A percentile compares a stretch with the other conserved stretches of the same genome.
Evolutionary conservation across 2,329 filamentous ascomycete species (phyloP).

Genomic region (Mycogone perniciosa): DNA sequence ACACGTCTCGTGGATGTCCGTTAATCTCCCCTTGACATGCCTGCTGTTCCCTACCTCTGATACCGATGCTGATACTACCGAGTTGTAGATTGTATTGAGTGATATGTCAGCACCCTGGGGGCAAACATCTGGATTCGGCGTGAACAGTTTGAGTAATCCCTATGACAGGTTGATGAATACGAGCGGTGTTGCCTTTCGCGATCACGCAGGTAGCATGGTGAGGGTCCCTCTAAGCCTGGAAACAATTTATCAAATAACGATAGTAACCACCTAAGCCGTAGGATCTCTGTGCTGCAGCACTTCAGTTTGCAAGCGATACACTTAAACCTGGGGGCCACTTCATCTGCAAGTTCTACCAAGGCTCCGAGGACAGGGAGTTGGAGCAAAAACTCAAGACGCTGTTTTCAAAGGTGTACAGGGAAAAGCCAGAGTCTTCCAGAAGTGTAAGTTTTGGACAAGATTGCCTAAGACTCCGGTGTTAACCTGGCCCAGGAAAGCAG

Average conservation of each 20-base stretch:
- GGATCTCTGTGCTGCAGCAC: slow-evolving; percentile 84
- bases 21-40: slow-evolving; percentile 9
- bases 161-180: slow-evolving; percentile 99
- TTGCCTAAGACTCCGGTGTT: background rate
- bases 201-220: slow-evolving; percentile 95
- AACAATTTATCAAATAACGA: background rate
- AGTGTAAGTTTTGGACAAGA: slow-evolving; percentile 50
- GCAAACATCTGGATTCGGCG: slow-evolving; percentile 69
- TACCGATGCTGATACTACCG: background rate
- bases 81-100: slow-evolving; percentile 70
- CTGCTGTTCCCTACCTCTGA: background rate
- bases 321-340: slow-evolving; percentile 80
- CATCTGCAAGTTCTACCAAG: slow-evolving; percentile 96
- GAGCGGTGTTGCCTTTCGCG: slow-evolving; percentile 76
- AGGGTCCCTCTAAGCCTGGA: slow-evolving; percentile 24
- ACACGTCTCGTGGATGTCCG: slow-evolving; percentile 57
- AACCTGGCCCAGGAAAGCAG: slow-evolving; percentile 40
- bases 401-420: slow-evolving; percentile 73
- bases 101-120: slow-evolving; percentile 99
- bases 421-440: slow-evolving; percentile 88
- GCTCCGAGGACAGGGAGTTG: slow-evolving; percentile 73
- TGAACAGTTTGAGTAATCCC: slow-evolving; percentile 89
- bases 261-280: slow-evolving; percentile 30
- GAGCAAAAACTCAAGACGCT: slow-evolving; percentile 68
- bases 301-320: slow-evolving; percentile 80